Evolutionary conservation across 345 rosid species (phyloP), one percentile per base, ranked within the genome.

Genomic region (Corchorus capsularis): DNA sequence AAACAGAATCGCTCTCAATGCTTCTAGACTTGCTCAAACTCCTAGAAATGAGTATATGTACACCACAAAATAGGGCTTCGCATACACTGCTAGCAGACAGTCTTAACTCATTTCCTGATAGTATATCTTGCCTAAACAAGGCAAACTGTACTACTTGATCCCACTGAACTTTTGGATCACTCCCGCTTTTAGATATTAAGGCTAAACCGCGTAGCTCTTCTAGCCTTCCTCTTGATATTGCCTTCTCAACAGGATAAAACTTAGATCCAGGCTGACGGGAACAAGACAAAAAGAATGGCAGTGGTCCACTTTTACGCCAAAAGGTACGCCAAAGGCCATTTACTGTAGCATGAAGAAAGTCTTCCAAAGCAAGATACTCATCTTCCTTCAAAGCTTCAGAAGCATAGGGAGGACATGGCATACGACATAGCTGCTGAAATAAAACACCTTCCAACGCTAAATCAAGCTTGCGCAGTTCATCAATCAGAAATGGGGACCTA

Each of bases 321-420:
- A 90, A 90, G 46, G 90, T 86, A 65, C 81, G 90, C 94, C 94
- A 90, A 65, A 90, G 75, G 32, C 91, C 86, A 63, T 66, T 79
- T 53, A 82, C 72, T 57, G 83, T 63, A 63, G 89, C 84, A 71
- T 86, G 90, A 63, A 88, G 84, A 68, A 90, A 90, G 73, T 88
- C 93, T 79, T 90, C 90, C 43, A 88, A 15, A 54, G 91, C 89
- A 69, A 82, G 75, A 82, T 81, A 86, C 77, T 69, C 84, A 7
- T 86, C 90, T 79, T 84, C 89, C 76, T 71, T 77, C 35, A 72
- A 37, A 78, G 64, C 81, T 70, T 61, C 52, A 15, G 80, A 76
- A 60, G 83, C 74, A 80, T 80, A 72, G 65, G 83, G 57, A 32
- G 83, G 73, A 68, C 87, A 82, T 1, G 91, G 91, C 94, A 90